Evolutionary conservation across 139 green algal genomes (phyloP), one percentile per base, ranked within the genome.

Genomic region (Mesotaenium endlicherianum): DNA sequence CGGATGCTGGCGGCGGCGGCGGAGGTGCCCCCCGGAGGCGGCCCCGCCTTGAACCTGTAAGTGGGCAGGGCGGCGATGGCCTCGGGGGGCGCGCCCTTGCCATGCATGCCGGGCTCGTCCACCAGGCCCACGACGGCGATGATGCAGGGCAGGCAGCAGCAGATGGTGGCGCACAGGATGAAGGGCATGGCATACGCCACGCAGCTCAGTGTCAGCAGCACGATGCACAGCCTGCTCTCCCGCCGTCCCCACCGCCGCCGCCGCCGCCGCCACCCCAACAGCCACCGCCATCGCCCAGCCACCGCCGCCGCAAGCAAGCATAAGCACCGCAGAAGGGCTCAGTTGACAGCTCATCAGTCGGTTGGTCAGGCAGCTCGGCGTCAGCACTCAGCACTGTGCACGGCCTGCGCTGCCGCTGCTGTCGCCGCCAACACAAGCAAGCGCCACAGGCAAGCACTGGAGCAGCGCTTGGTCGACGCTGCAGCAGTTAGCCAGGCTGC

Each of bases 91-190:
- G 82, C 82, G 2, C 82, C 82, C 16, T 86, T 86, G 20, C 78
- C 80, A 14, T 31, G 17, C 80, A 86, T 86, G 26, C n/a, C 57
- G 1, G 82, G 82, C 11, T 87, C 82, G 3, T 87, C 58, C 26
- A 67, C 36, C 20, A 74, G 83, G 59, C 69, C 82, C 75, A 87
- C n/a, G 26, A 87, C 30, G 17, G 42, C 30, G 36, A 86, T 86
- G 30, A 87, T 84, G 76, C 75, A 86, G 64, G 82, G 82, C 43
- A 87, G 82, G 44, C 76, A 86, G 76, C 76, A 86, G 82, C 82
- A 87, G 74, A 87, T 87, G 38, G 82, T 84, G 45, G 49, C 77
- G 58, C 82, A 87, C 26, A 87, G 57, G n/a, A 87, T 58, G 30
- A 87, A 84, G 6, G 82, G 82, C 74, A 87, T 70, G 43, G 82